Evolutionary conservation across 257 asterid genomes (phyloP).

Genomic region (Nicotiana benthamiana): DNA sequence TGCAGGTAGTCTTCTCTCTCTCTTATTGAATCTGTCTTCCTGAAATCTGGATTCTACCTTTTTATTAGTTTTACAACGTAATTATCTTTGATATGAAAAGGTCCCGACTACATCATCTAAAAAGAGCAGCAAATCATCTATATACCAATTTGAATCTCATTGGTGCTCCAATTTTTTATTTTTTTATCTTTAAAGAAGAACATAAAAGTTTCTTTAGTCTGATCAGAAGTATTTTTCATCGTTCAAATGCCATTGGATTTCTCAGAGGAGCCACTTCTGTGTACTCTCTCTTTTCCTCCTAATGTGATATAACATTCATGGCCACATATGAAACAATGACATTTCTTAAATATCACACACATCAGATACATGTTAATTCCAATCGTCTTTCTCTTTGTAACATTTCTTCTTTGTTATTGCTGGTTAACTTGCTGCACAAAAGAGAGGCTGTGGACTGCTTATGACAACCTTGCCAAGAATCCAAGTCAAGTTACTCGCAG

Average conservation of each 20-base stretch:
- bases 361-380: not conserved
- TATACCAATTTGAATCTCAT: not conserved
- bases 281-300: not conserved
- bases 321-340: not conserved
- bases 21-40: not conserved
- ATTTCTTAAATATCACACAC: not conserved
- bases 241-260: not conserved
- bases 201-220: not conserved
- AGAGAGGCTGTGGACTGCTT: conserved; percentile 88
- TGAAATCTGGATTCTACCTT: not conserved
- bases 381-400: not conserved
- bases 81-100: not conserved
- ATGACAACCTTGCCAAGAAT: conserved; percentile 48
- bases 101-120: not conserved
- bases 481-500: conserved; percentile 43
- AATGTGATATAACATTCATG: not conserved
- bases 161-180: not conserved
- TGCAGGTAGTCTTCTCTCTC: conserved; percentile 47
- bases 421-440: not conserved
- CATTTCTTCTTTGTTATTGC: not conserved
- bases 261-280: not conserved
- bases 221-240: not conserved
- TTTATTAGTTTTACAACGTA: not conserved
- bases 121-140: not conserved
- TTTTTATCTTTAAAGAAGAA: not conserved